These are phyloP conservation scores for Vitis hybrid DNA, from an alignment of 177 flowering plant species.

Conservation along the genomic window DNA sequence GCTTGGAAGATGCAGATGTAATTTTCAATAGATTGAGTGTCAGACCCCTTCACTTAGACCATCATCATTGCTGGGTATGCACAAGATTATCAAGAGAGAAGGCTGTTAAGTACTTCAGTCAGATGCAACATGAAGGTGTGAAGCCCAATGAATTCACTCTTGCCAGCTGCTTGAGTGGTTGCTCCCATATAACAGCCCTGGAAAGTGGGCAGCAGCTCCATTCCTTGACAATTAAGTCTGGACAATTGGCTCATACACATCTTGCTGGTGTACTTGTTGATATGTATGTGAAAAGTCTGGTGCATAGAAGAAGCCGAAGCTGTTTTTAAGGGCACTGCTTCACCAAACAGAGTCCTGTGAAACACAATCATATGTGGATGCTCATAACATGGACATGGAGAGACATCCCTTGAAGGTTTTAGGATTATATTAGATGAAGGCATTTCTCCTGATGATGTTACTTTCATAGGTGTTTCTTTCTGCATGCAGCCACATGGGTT, in stretches of 20 bases:
- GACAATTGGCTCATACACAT: slow-evolving; percentile 27
- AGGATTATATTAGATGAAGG: slow-evolving; percentile 35
- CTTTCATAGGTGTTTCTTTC: slow-evolving; percentile 50
- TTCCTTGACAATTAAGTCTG: slow-evolving; percentile 38
- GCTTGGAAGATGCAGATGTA: slow-evolving; percentile 32
- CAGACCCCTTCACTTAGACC: slow-evolving; percentile 36
- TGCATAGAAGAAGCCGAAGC: slow-evolving; percentile 41
- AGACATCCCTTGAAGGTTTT: slow-evolving; percentile 38
- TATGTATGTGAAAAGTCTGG: slow-evolving; percentile 57
- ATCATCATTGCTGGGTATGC: slow-evolving; percentile 26
- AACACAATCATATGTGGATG: slow-evolving; percentile 41
- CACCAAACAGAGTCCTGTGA: slow-evolving; percentile 35
- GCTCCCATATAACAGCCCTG: slow-evolving; percentile 34
- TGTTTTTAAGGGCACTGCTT: slow-evolving; percentile 24
- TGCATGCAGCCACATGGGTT: slow-evolving; percentile 44
- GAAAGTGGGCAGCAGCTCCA: slow-evolving; percentile 48
- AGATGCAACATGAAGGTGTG: slow-evolving; percentile 40
- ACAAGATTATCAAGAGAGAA: slow-evolving; percentile 26
- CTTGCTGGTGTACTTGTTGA: slow-evolving; percentile 39
- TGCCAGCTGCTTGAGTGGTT: slow-evolving; percentile 41
- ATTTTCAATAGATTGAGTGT: slow-evolving; percentile 21
- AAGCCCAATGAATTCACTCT: slow-evolving; percentile 50
- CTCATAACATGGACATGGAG: slow-evolving; percentile 34
- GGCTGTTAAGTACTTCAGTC: slow-evolving; percentile 24
- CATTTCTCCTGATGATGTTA: slow-evolving; percentile 39